Conservation (phyloP, 1,284 basidiomycete genomes). For the Blastosporella zonata region DNA sequence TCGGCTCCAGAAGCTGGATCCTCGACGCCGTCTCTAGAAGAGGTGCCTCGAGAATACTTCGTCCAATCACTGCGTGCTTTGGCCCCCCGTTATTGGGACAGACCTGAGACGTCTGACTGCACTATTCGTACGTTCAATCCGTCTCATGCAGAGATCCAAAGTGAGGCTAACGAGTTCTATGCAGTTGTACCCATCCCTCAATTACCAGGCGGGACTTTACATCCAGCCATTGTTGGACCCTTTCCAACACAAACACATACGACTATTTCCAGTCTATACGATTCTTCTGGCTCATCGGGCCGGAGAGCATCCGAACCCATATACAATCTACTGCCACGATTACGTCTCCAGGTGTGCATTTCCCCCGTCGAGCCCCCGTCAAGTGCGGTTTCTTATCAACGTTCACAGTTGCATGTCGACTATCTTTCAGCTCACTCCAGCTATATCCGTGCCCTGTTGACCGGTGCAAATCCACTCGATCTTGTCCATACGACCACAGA, state of each 20-base stretch:
- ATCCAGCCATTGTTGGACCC: slow-evolving; percentile 23
- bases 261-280: slow-evolving; percentile 21
- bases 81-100: slow-evolving; percentile 67
- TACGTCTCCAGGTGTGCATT: slow-evolving; percentile 58
- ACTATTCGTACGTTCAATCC: slow-evolving; percentile 54
- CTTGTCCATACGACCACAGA: slow-evolving; percentile 41
- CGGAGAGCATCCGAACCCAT: slow-evolving; percentile 53
- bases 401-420: slow-evolving; percentile 62
- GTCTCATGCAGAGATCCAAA: neutral
- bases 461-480: slow-evolving; percentile 59
- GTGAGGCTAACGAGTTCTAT: neutral
- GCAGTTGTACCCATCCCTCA: slow-evolving; percentile 52
- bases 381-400: slow-evolving; percentile 17
- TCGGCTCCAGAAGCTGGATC: slow-evolving; percentile 28
- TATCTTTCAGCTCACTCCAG: slow-evolving; percentile 72
- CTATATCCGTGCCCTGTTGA: slow-evolving; percentile 65
- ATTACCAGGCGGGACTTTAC: slow-evolving; percentile 30
- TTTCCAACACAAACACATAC: slow-evolving; percentile 28
- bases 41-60: slow-evolving; percentile 68
- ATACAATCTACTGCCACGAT: slow-evolving; percentile 47
- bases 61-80: slow-evolving; percentile 63
- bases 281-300: slow-evolving; percentile 35
- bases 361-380: neutral
- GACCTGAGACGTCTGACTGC: slow-evolving; percentile 69
- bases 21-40: slow-evolving; percentile 44